These are phyloP conservation scores for Pezicula neosporulosa DNA, from an alignment of 2,329 filamentous ascomycete genomes.

Conservation along the genomic window DNA sequence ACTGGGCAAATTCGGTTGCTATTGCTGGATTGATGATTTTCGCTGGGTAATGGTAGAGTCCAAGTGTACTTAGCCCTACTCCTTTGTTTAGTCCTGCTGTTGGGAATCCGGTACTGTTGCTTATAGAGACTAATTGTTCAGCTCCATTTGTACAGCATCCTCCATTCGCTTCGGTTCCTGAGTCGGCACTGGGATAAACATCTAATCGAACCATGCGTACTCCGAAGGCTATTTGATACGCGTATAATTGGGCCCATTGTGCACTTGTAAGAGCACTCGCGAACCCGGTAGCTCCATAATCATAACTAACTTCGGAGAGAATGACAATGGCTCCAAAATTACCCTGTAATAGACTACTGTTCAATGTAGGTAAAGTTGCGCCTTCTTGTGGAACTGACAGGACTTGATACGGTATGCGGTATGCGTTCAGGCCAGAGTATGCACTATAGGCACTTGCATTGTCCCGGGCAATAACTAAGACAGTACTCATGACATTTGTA, in stretches of 20 bases:
- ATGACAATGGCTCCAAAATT: constrained; percentile 48
- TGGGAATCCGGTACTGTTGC: constrained; percentile 47
- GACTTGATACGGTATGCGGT: constrained; percentile 56
- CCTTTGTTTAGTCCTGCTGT: constrained; percentile 44
- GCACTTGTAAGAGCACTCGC: constrained; percentile 39
- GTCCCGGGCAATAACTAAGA: constrained; percentile 54
- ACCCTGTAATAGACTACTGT: constrained; percentile 39
- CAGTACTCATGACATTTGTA: constrained; percentile 35
- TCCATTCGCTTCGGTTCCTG: constrained; percentile 32
- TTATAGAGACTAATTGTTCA: constrained; percentile 49
- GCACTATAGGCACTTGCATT: constrained; percentile 43
- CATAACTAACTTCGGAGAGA: constrained; percentile 21
- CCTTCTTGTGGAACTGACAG: constrained; percentile 50
- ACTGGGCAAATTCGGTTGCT: constrained; percentile 52
- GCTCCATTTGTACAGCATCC: constrained; percentile 44
- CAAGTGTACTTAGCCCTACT: constrained; percentile 43
- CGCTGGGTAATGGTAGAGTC: constrained; percentile 57
- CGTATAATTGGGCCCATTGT: constrained; percentile 54
- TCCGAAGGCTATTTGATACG: constrained; percentile 54
- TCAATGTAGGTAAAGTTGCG: constrained; percentile 46
- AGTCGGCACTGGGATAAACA: constrained; percentile 49
- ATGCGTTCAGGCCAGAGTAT: constrained; percentile 52
- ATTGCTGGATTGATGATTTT: constrained; percentile 49
- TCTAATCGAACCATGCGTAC: constrained; percentile 58
- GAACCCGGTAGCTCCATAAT: constrained; percentile 42